Percentiles rank a stretch among this genome's conserved stretches.
Evolutionary conservation across 768 basidiomycete species (phyloP).

Genomic region (Trichaptum fuscoviolaceum): DNA sequence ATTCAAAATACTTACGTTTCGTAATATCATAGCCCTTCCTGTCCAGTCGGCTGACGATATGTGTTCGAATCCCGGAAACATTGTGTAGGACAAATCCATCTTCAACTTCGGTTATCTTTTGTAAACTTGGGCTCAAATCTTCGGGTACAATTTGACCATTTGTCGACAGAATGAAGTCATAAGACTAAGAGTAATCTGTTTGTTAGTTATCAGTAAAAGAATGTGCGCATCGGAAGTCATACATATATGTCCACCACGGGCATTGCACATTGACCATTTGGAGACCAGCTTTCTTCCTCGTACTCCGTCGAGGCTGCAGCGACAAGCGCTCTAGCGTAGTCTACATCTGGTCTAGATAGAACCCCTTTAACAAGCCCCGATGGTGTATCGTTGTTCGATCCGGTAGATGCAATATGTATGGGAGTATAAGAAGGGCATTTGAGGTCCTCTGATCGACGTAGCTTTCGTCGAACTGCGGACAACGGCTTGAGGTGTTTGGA

Average conservation of each 20-base stretch:
- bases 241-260: conserved; percentile 69
- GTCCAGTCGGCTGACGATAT: conserved; percentile 75
- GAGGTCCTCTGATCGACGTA: conserved; percentile 58
- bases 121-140: conserved; percentile 60
- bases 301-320: conserved; percentile 42
- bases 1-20: conserved; percentile 49
- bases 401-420: conserved; percentile 10
- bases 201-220: conserved; percentile 6
- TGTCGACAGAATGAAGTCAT: conserved; percentile 74
- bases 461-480: conserved; percentile 52
- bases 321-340: conserved; percentile 74
- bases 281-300: conserved; percentile 58
- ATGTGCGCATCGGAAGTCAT: conserved; percentile 23
- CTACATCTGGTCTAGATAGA: conserved; percentile 67
- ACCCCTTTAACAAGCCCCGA: conserved; percentile 61
- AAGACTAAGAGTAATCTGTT: conserved; percentile 44
- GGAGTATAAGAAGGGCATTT: conserved; percentile 72
- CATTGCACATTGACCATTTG: conserved; percentile 69
- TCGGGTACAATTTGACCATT: conserved; percentile 51
- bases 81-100: conserved; percentile 77
- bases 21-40: conserved; percentile 83
- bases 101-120: conserved; percentile 56
- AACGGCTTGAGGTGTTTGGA: conserved; percentile 46
- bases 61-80: conserved; percentile 71
- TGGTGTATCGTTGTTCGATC: conserved; percentile 15